Evolutionary conservation across 1,284 basidiomycete species (phyloP), one percentile per base, ranked within the genome.

Genomic region (Schizophyllum commune): DNA sequence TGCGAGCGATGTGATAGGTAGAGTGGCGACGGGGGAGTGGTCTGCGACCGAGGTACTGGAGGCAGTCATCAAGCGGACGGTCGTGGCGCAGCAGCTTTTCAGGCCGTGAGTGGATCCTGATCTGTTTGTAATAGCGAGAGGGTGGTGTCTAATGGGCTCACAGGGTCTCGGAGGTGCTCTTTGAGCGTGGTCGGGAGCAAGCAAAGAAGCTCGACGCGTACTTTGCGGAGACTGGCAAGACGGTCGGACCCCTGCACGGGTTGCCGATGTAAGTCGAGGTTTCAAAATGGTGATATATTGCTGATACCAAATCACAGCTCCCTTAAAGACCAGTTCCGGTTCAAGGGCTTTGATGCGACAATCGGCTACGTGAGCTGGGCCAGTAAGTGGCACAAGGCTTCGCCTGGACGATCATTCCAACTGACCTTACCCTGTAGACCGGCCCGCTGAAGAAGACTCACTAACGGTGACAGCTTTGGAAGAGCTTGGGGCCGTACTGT

Each of bases 61-160:
- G 4, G 88, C 91, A 0, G 93, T 89, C 71, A 84, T 84, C 70
- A 93, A 94, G 75, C 79, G 91, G 20, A 89, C 92, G 0, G 79
- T 90, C 57, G 74, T 94, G 58, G 91, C 92, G 0, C 92, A 94
- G 62, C 92, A 94, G 70, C 72, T 92, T 11, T 92, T 92, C 63
- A 69, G 86, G 75, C 20, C 3, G 32, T 33, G 7, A 1, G 7
- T 21, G 19, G 17, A 47, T 17, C 32, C 13, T 27, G 17, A 7
- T 52, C 33, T 7, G 32, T 21, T 20, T 27, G 8, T 11, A 32
- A n/a, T n/a, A n/a, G n/a, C n/a, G 17, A 27, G 17, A 32, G 5
- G 54, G 32, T 56, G 54, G 57, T 53, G 15, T 52, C 54, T 32
- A 22, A n/a, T n/a, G 80, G 74, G 81, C 78, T 8, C 84, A 83